phyloP scores from a whole-genome alignment of 75 land plant genomes.

The Chamaecyparis obtusa region DNA sequence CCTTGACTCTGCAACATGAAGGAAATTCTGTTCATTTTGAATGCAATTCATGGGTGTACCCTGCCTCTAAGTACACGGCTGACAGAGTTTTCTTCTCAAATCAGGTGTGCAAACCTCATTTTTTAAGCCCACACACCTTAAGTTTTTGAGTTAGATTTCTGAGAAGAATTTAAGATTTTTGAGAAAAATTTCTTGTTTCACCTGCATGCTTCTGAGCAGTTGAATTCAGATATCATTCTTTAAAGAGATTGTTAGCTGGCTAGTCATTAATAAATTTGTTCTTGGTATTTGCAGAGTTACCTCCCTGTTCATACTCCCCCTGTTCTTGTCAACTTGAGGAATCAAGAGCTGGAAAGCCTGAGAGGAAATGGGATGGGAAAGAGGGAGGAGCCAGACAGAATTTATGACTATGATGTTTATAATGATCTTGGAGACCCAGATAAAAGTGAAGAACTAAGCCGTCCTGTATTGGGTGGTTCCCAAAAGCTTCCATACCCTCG shows the following conservation, averaged over 20 bases:
- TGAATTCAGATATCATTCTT: too few relatives aligned
- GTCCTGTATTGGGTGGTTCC: slow-evolving; percentile 50
- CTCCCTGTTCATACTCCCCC: slow-evolving; percentile 37
- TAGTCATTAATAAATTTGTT: background rate
- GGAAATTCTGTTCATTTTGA: slow-evolving; percentile 9
- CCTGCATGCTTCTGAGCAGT: too few relatives aligned
- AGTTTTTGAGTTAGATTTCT: background rate
- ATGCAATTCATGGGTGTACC: slow-evolving; percentile 21
- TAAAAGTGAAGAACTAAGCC: slow-evolving; percentile 6
- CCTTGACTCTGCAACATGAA: slow-evolving; percentile 3
- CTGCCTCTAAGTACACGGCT: slow-evolving; percentile 11
- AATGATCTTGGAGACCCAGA: slow-evolving; percentile 63
- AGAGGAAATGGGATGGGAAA: slow-evolving; percentile 34
- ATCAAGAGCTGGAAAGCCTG: slow-evolving; percentile 25
- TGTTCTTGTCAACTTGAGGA: slow-evolving; percentile 30
- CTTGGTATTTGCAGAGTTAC: slow-evolving; percentile 25
- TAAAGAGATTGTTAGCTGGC: background rate
- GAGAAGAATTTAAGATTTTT: too few relatives aligned
- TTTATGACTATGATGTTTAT: slow-evolving; percentile 55
- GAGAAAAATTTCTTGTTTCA: too few relatives aligned
- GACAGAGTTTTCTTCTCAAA: slow-evolving; percentile 30
- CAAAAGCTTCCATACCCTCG: slow-evolving; percentile 45
- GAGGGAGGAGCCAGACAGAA: slow-evolving; percentile 31
- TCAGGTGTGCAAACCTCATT: slow-evolving; percentile 15
- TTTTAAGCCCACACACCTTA: background rate